A percentile compares a stretch with the other conserved stretches of the same genome.
Conservation (phyloP, 768 basidiomycete species). For the Crepidotus variabilis region DNA sequence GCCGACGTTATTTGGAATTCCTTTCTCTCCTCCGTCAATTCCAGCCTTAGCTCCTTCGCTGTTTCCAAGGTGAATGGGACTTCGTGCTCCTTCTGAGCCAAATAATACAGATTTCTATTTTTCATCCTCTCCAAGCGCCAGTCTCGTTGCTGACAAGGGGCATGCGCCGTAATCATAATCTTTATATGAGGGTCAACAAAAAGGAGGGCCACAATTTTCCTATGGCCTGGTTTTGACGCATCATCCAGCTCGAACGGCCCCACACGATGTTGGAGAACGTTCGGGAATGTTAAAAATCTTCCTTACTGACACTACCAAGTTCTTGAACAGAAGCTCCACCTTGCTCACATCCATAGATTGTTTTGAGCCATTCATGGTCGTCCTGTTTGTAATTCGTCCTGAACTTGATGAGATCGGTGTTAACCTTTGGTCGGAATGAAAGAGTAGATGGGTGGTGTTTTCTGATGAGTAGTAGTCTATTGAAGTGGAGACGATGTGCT, state of each 20-base stretch:
- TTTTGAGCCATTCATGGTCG: slow-evolving; percentile 24
- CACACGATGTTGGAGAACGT: slow-evolving; percentile 38
- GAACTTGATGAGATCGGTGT: neutral
- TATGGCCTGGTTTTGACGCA: slow-evolving; percentile 33
- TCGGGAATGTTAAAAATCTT: slow-evolving; percentile 37
- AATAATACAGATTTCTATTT: slow-evolving; percentile 2
- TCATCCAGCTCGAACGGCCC: slow-evolving; percentile 33
- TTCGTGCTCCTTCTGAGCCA: slow-evolving; percentile 8
- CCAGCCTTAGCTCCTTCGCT: slow-evolving; percentile 13
- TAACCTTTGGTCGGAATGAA: slow-evolving; percentile 19
- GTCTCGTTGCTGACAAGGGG: slow-evolving; percentile 27
- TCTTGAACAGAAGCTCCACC: slow-evolving; percentile 21
- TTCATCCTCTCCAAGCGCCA: slow-evolving; percentile 22
- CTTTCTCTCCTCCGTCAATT: slow-evolving; percentile 19
- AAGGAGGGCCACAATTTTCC: slow-evolving; percentile 41
- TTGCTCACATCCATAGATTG: slow-evolving; percentile 22
- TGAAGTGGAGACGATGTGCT: too few relatives aligned
- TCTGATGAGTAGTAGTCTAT: too few relatives aligned
- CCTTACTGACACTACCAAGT: slow-evolving; percentile 28
- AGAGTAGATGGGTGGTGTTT: slow-evolving; percentile 9
- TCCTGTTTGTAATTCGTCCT: slow-evolving; percentile 19
- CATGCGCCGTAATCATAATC: slow-evolving; percentile 24
- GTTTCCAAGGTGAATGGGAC: slow-evolving; percentile 14
- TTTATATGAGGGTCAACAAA: slow-evolving; percentile 32
- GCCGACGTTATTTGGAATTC: slow-evolving; percentile 5